Conservation (phyloP, 139 green algal species). For the Volvox reticuliferus region DNA sequence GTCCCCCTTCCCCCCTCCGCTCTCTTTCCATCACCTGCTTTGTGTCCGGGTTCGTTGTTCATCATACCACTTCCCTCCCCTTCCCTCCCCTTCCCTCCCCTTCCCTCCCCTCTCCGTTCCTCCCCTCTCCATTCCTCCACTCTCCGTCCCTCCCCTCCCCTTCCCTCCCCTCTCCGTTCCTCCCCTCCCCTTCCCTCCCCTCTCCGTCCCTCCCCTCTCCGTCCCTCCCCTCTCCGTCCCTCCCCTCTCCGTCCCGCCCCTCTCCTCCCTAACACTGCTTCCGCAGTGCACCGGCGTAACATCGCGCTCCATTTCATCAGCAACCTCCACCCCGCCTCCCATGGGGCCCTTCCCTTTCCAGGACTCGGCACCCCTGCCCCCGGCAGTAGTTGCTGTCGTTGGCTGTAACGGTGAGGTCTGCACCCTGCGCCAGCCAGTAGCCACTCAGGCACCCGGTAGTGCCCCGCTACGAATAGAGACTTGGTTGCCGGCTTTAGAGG, state of each 20-base stretch:
- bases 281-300: too few relatives aligned
- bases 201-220: not conserved
- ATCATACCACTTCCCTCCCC: too few relatives aligned
- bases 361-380: not conserved
- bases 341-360: not conserved
- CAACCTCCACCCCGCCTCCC: too few relatives aligned
- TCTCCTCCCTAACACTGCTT: not conserved
- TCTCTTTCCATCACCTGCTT: too few relatives aligned
- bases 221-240: not conserved
- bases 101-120: not conserved
- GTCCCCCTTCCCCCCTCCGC: not conserved
- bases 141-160: not conserved
- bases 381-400: constrained; percentile 33
- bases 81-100: too few relatives aligned
- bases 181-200: too few relatives aligned
- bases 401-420: constrained; percentile 42
- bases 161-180: not conserved
- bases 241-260: not conserved
- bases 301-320: too few relatives aligned
- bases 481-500: constrained; percentile 47
- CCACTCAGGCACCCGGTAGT: not conserved
- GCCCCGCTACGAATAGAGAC: not conserved
- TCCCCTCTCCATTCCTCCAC: not conserved
- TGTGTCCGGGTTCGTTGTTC: too few relatives aligned
- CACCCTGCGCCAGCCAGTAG: constrained; percentile 24